These are phyloP conservation scores for Zygosaccharomyces bailii DNA, from an alignment of 805 yeast species.

Conservation along the genomic window DNA sequence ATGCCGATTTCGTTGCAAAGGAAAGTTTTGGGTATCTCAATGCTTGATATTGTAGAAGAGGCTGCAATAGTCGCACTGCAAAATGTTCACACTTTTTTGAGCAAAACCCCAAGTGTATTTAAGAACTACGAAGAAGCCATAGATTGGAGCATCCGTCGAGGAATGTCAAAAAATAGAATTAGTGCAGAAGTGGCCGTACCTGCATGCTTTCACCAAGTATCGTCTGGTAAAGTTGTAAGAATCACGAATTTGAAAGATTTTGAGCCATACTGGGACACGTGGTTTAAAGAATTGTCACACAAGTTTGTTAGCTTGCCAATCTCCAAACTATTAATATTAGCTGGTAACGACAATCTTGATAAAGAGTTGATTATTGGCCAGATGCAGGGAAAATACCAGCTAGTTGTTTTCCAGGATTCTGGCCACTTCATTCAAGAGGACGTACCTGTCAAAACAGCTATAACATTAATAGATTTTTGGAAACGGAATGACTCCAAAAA, in stretches of 20 bases:
- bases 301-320: slow-evolving; percentile 47
- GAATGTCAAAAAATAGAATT: slow-evolving; percentile 49
- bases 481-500: slow-evolving; percentile 39
- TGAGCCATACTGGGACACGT: slow-evolving; percentile 66
- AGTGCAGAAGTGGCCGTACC: slow-evolving; percentile 83
- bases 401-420: slow-evolving; percentile 72
- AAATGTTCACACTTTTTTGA: slow-evolving; percentile 64
- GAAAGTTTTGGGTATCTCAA: slow-evolving; percentile 59
- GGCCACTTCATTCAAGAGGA: slow-evolving; percentile 98
- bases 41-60: slow-evolving; percentile 93
- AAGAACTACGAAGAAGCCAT: slow-evolving; percentile 54
- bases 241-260: slow-evolving; percentile 60
- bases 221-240: slow-evolving; percentile 47
- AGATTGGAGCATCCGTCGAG: slow-evolving; percentile 71
- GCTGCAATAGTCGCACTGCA: slow-evolving; percentile 70
- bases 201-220: slow-evolving; percentile 42
- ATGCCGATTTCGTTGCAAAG: slow-evolving; percentile 21
- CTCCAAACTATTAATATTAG: slow-evolving; percentile 71
- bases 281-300: slow-evolving; percentile 74
- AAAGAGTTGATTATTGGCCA: slow-evolving; percentile 87
- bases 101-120: slow-evolving; percentile 62
- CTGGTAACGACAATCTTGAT: slow-evolving; percentile 88
- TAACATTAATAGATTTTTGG: slow-evolving; percentile 47
- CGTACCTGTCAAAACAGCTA: slow-evolving; percentile 62
- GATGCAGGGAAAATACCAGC: slow-evolving; percentile 96